Conservation (phyloP, 495 filamentous ascomycete genomes). For the Penicillium samsonianum region DNA sequence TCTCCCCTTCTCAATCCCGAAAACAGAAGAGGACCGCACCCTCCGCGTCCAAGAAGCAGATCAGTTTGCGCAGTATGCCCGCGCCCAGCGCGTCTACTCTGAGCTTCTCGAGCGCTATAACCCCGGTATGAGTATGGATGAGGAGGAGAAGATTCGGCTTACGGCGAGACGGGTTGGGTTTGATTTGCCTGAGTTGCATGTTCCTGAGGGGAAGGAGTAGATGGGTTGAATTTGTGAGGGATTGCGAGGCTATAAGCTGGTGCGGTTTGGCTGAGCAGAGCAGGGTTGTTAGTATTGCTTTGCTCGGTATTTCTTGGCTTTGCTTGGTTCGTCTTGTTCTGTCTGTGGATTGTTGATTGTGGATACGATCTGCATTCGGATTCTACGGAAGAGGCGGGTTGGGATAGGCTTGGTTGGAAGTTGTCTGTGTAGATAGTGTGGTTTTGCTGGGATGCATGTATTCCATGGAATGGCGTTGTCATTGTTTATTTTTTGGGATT, state of each 20-base stretch:
- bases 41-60: constrained; percentile 59
- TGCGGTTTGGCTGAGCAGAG: too few species aligned
- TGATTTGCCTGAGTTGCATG: constrained; percentile 63
- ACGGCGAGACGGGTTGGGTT: constrained; percentile 87
- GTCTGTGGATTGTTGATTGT: background rate
- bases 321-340: background rate
- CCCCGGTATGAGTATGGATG: constrained; percentile 78
- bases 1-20: constrained; percentile 19
- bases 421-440: background rate
- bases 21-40: constrained; percentile 15
- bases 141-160: constrained; percentile 81
- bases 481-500: constrained; percentile 1
- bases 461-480: constrained; percentile 14
- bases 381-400: background rate
- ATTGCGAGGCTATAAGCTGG: background rate
- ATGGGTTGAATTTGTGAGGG: background rate
- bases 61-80: constrained; percentile 76
- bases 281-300: too few species aligned
- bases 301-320: background rate
- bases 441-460: constrained; percentile 8
- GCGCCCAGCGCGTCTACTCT: constrained; percentile 79
- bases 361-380: background rate
- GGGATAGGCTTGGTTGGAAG: background rate
- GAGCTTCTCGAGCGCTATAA: constrained; percentile 88
- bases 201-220: constrained; percentile 26